A percentile compares a stretch with the other conserved stretches of the same genome.
These are phyloP conservation scores for Starmerella powellii DNA, from an alignment of 805 yeast genomes.

Conservation along the genomic window DNA sequence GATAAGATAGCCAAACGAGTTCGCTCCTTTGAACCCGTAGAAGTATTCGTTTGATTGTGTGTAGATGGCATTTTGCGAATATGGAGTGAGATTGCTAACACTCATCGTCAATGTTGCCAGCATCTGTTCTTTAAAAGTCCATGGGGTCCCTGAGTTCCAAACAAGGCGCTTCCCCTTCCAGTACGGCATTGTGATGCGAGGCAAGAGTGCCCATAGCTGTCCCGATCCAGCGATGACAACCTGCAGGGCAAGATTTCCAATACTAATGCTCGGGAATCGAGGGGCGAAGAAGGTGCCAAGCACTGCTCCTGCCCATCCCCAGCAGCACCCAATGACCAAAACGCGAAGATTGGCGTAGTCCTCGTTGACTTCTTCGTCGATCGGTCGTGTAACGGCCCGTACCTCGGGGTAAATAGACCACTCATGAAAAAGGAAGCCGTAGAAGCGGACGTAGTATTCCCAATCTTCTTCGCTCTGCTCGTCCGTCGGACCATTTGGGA, in stretches of 20 bases:
- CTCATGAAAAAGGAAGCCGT: conserved; percentile 34
- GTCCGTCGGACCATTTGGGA: conserved; percentile 18
- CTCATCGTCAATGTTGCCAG: conserved; percentile 36
- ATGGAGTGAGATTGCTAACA: conserved; percentile 21
- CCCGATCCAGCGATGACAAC: conserved; percentile 53
- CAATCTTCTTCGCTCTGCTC: conserved; percentile 17
- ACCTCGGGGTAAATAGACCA: conserved; percentile 54
- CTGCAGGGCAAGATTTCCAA: conserved; percentile 44
- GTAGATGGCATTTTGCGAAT: conserved; percentile 25
- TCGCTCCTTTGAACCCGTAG: conserved; percentile 26
- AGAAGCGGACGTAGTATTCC: conserved; percentile 24
- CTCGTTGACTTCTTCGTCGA: conserved; percentile 35
- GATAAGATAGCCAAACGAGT: conserved; percentile 41
- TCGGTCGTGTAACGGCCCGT: conserved; percentile 43
- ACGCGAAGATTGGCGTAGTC: conserved; percentile 33
- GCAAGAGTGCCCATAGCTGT: conserved; percentile 28
- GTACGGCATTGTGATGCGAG: conserved; percentile 4
- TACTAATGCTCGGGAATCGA: conserved; percentile 42
- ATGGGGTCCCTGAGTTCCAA: conserved; percentile 47
- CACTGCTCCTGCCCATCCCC: conserved; percentile 36
- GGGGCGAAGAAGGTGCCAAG: conserved; percentile 48
- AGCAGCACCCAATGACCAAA: too few relatives aligned
- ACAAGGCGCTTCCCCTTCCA: conserved; percentile 5
- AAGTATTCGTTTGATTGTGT: conserved; percentile 25
- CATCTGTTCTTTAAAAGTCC: conserved; percentile 57